Evolutionary conservation across 176 grass and related monocot species (phyloP), one percentile per base, ranked within the genome.

Genomic region (Eragrostis nindensis): DNA sequence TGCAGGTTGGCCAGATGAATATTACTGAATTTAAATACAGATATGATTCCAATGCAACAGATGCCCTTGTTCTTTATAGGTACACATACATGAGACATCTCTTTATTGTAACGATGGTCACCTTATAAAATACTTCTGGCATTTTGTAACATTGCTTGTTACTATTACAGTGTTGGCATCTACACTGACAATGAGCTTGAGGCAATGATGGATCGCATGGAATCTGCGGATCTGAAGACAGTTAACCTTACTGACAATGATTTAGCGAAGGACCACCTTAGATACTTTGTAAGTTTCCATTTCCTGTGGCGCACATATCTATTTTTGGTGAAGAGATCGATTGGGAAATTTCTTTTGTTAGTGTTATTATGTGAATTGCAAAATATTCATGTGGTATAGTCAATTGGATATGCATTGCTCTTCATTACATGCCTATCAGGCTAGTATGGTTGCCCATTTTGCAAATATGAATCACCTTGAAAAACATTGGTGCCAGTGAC

Each of bases 11-110:
- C 8, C 64, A 55, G 75, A 95, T 99, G 93, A 99, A 99, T 85
- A 99, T 99, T 70, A 99, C 96, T n/a, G 96, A 99, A 76, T 99
- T 99, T 76, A 99, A 99, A 68, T 99, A 99, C 84, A 93, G 96
- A 95, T 99, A 95, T 55, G 93, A 95, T 90, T 91, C 86, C 55
- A 73, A 81, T 64, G 71, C 90, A 89, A 89, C 89, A 81, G 82
- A 85, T 86, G 92, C 96, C 66, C 96, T 99, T 95, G 86, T 99
- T 82, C 82, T 95, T 55, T 99, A 99, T 73, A 95, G 96, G 96
- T 86, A 86, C 29, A 45, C 66, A 43, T 42, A 11, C 30, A 66
- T 47, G 8, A 8, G 11, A 0, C 5, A 56, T 19, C 27, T 65
- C 27, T 9, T 52, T 39, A 48, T 48, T 66, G 46, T 24, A 76